A percentile compares a stretch with the other conserved stretches of the same genome.
Evolutionary conservation across 768 basidiomycete genomes (phyloP).

Genomic region (Lactarius indigo): DNA sequence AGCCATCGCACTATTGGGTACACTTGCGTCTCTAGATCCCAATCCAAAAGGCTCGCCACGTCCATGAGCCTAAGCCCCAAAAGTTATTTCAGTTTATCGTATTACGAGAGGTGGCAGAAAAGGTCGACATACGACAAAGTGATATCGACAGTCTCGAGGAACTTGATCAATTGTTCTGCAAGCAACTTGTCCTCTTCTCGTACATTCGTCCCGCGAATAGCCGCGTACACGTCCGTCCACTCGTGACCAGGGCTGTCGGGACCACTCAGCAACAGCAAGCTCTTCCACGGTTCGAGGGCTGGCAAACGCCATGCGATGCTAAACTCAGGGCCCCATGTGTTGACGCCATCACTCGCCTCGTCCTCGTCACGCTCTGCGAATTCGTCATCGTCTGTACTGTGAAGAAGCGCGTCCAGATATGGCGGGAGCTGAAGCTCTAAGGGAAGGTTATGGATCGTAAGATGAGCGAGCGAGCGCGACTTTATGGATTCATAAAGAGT

Average conservation of each 20-base stretch:
- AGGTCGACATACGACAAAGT: conserved; percentile 63
- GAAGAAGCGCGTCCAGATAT: conserved; percentile 66
- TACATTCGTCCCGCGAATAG: conserved; percentile 55
- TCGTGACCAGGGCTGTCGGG: conserved; percentile 42
- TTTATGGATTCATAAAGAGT: conserved; percentile 77
- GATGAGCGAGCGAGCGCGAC: conserved; percentile 67
- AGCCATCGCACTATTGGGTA: conserved; percentile 92
- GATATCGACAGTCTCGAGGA: conserved; percentile 69
- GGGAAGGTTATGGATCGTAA: conserved; percentile 74
- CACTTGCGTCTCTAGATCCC: conserved; percentile 78
- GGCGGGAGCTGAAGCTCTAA: conserved; percentile 87
- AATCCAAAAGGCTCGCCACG: conserved; percentile 75
- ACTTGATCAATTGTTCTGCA: conserved; percentile 69
- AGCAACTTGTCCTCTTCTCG: conserved; percentile 61
- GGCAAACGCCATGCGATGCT: conserved; percentile 71
- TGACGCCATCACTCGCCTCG: conserved; percentile 48
- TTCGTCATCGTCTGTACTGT: conserved; percentile 58
- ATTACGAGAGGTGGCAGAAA: not conserved
- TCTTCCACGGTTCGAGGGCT: conserved; percentile 86
- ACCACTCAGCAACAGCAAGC: conserved; percentile 71
- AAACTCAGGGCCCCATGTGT: conserved; percentile 64
- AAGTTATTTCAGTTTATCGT: not conserved
- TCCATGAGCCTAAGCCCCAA: conserved; percentile 53
- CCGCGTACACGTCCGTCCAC: conserved; percentile 51
- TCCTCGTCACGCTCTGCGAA: conserved; percentile 43